Evolutionary conservation across 352 stramenopile genomes (phyloP).

Genomic region (Phytophthora citrophthora): DNA sequence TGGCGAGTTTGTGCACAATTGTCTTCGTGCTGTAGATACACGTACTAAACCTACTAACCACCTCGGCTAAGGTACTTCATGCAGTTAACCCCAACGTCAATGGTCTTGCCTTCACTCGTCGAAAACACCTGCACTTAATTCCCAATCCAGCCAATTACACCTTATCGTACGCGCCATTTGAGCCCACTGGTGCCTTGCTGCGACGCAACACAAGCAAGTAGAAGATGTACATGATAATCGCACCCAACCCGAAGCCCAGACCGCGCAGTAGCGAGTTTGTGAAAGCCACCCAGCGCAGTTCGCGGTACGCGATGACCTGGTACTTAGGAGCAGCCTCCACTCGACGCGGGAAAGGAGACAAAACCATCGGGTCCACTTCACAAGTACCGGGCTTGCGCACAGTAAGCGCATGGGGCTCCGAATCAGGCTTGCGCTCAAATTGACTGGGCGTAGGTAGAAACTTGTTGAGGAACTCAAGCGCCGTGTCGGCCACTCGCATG

Average conservation of each 20-base stretch:
- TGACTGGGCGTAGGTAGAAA: constrained; percentile 75
- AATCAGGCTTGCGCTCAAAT: constrained; percentile 67
- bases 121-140: constrained; percentile 28
- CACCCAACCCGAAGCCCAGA: constrained; percentile 73
- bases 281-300: constrained; percentile 84
- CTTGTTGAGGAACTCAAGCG: constrained; percentile 70
- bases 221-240: constrained; percentile 84
- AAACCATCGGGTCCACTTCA: constrained; percentile 73
- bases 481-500: constrained; percentile 76
- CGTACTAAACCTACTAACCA: constrained; percentile 43
- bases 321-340: constrained; percentile 76
- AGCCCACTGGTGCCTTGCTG: constrained; percentile 43
- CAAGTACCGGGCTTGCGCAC: constrained; percentile 71
- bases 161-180: constrained; percentile 72
- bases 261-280: constrained; percentile 80
- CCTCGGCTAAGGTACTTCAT: constrained; percentile 17
- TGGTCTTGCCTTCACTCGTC: constrained; percentile 21
- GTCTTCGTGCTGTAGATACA: constrained; percentile 38
- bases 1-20: constrained; percentile 36
- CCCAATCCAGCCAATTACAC: constrained; percentile 51
- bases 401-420: constrained; percentile 51
- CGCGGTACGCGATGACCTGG: constrained; percentile 82
- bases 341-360: constrained; percentile 66
- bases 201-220: constrained; percentile 76
- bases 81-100: constrained; percentile 8